Evolutionary conservation across 352 stramenopile species (phyloP), one percentile per base, ranked within the genome.

Genomic region (Globisporangium viniferum): DNA sequence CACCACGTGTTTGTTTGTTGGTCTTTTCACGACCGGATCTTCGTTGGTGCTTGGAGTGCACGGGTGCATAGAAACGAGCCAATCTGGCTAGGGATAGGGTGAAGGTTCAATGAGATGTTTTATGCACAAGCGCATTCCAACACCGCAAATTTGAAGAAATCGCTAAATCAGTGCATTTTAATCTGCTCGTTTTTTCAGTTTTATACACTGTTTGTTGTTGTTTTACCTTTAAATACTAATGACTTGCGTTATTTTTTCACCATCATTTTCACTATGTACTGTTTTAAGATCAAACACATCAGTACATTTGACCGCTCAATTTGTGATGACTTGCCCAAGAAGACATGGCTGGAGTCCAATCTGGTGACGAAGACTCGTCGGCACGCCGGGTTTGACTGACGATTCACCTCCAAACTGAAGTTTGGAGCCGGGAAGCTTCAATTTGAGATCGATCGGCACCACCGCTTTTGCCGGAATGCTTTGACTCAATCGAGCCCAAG

Each of bases 31-130:
- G 31, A n/a, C 55, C 20, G 31, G 15, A 15, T 41, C 18, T 44
- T 46, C 20, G 36, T 60, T 60, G 55, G 55, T 60, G 55, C 31
- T 61, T 61, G 31, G 55, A 48, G 55, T 18, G n/a, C 51, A 59
- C 33, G 54, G 24, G 27, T 15, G 49, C 49, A 24, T 6, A 59
- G 27, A 59, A 39, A 59, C 29, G 54, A 24, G 54, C 54, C 29
- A 18, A 39, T 20, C 14, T 59, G 27, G 10, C 14, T 7, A 58
- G 51, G 27, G 20, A 18, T 55, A 29, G 49, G 49, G 49, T 14
- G 49, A 56, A 27, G 49, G 49, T 31, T 29, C 49, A 29, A 14
- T 15, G 3, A 29, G 29, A 33, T 59, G 7, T 41, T 59, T 61
- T 61, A 61, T 61, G 55, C 4, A 41, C 54, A 22, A 22, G 18